These are phyloP conservation scores for Amanita muscaria DNA, from an alignment of 768 basidiomycete genomes.

Conservation along the genomic window DNA sequence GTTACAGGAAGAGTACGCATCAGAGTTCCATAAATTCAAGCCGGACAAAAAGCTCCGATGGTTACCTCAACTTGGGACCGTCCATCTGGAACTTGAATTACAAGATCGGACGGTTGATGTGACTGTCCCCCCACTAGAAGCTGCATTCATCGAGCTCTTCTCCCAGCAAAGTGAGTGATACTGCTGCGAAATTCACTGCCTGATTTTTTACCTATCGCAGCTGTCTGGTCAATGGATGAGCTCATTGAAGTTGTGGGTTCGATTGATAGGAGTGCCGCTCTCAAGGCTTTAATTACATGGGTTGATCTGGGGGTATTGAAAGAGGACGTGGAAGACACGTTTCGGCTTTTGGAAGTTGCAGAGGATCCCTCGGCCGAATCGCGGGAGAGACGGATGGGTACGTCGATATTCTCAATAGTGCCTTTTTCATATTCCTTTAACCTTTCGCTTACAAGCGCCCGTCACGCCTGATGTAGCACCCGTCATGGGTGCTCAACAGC, in stretches of 20 bases:
- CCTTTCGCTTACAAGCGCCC: constrained; percentile 6
- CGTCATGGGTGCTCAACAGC: constrained; percentile 53
- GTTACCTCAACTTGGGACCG: constrained; percentile 83
- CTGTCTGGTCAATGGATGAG: constrained; percentile 63
- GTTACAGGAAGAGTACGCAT: constrained; percentile 66
- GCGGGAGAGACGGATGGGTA: constrained; percentile 18
- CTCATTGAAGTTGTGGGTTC: constrained; percentile 55
- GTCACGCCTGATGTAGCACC: constrained; percentile 36
- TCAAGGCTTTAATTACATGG: constrained; percentile 80
- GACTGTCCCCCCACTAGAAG: constrained; percentile 82
- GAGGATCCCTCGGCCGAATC: constrained; percentile 33
- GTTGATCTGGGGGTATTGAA: constrained; percentile 73
- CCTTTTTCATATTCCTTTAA: neutral
- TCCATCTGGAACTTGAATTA: constrained; percentile 72
- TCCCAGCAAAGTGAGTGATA: constrained; percentile 46
- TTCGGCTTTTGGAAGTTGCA: constrained; percentile 54
- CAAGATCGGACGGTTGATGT: constrained; percentile 69
- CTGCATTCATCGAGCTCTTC: constrained; percentile 84
- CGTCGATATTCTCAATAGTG: neutral
- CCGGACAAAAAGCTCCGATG: constrained; percentile 89
- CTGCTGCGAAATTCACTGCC: neutral
- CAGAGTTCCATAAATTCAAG: constrained; percentile 75
- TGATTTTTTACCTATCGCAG: constrained; percentile 25
- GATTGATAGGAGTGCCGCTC: constrained; percentile 51
- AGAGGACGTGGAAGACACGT: constrained; percentile 51